Conservation (phyloP, 1,284 basidiomycete genomes). For the Fomitopsis schrenkii region DNA sequence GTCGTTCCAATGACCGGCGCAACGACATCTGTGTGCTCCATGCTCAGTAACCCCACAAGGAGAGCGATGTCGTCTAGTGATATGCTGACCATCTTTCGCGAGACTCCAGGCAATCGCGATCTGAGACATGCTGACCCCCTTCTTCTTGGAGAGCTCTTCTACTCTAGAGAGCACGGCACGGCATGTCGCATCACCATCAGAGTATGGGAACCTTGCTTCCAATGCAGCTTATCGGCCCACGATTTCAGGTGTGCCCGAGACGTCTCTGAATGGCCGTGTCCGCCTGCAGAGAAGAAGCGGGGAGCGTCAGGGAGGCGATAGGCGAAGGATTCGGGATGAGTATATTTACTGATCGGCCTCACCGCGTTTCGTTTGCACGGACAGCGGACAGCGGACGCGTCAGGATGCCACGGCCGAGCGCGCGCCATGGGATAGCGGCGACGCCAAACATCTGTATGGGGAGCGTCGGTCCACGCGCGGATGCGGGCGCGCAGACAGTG, state of each 20-base stretch:
- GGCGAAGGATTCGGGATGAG: background rate
- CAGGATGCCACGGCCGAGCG: constrained; percentile 35
- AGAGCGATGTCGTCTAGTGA: too few species aligned
- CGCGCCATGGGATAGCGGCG: constrained; percentile 39
- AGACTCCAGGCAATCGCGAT: constrained; percentile 31
- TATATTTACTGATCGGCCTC: constrained; percentile 14
- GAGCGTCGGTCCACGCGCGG: background rate
- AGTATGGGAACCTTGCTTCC: background rate
- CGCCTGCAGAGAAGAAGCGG: background rate
- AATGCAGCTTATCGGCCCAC: constrained; percentile 9
- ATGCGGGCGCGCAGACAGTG: background rate
- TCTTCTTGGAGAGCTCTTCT: constrained; percentile 39
- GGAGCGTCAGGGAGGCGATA: background rate
- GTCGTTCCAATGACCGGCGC: constrained; percentile 55
- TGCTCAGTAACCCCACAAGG: too few species aligned
- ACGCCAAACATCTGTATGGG: constrained; percentile 27
- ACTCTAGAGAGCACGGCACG: constrained; percentile 20
- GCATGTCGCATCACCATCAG: too few species aligned
- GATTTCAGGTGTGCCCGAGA: constrained; percentile 10
- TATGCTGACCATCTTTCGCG: constrained; percentile 31
- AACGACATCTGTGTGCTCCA: constrained; percentile 29
- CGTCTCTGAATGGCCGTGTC: constrained; percentile 12
- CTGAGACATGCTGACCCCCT: constrained; percentile 24
- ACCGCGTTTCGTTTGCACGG: constrained; percentile 20
- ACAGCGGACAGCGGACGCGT: constrained; percentile 28